These are phyloP conservation scores for Eutrema salsugineum DNA, from an alignment of 441 rosid genomes.

Conservation along the genomic window DNA sequence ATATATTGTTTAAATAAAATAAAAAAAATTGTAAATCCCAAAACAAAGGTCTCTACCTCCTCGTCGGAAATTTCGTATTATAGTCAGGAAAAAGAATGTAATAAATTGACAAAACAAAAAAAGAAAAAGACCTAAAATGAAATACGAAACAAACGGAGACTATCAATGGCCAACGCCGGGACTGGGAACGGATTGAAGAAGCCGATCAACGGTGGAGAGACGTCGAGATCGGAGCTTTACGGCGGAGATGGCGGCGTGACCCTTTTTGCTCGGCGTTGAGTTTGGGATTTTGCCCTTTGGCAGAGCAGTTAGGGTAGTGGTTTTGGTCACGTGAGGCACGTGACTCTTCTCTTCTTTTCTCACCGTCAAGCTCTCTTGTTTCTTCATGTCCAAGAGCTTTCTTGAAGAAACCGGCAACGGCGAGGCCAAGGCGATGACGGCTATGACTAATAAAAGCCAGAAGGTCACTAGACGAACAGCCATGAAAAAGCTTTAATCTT, in stretches of 20 bases:
- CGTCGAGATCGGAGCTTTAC: slow-evolving; percentile 52
- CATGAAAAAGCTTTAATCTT: slow-evolving; percentile 21
- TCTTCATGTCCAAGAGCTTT: slow-evolving; percentile 33
- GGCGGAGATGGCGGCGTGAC: slow-evolving; percentile 45
- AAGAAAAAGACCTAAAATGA: not conserved
- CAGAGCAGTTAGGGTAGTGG: slow-evolving; percentile 44
- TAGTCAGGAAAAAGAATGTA: slow-evolving; percentile 21
- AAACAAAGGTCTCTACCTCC: not conserved
- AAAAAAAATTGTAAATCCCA: not conserved
- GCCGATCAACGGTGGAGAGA: slow-evolving; percentile 52
- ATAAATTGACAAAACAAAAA: not conserved
- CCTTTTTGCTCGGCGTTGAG: slow-evolving; percentile 67
- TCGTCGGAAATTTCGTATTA: slow-evolving; percentile 3
- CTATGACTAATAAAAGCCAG: slow-evolving; percentile 13
- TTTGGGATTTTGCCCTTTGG: slow-evolving; percentile 58
- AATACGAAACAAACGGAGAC: not conserved
- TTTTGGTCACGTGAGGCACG: slow-evolving; percentile 35
- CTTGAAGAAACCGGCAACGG: slow-evolving; percentile 36
- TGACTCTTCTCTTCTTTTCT: slow-evolving; percentile 28
- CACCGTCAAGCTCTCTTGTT: slow-evolving; percentile 9
- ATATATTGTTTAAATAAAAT: not conserved
- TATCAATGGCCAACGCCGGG: slow-evolving; percentile 71
- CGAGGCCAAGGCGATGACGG: slow-evolving; percentile 9
- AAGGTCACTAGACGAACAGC: slow-evolving; percentile 18
- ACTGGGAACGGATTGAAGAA: slow-evolving; percentile 73